Evolutionary conservation across 306 rosid genomes (phyloP).

Genomic region (Delonix regia): DNA sequence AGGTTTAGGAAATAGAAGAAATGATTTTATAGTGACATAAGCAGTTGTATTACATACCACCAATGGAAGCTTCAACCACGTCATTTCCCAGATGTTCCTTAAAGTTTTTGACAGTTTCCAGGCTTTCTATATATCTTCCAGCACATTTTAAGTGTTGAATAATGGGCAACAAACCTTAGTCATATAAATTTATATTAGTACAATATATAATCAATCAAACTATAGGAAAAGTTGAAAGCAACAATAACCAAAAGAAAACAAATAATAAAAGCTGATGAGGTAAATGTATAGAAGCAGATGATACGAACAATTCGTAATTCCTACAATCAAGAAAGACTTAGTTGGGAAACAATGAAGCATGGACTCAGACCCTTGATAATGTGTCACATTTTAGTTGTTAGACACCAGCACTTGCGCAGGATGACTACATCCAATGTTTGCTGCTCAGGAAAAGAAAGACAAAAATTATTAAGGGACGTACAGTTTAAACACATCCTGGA

Average conservation of each 20-base stretch:
- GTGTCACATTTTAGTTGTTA: neutral
- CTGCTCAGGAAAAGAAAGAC: neutral
- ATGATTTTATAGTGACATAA: conserved; percentile 2
- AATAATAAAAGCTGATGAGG: conserved; percentile 10
- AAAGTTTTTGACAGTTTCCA: conserved; percentile 54
- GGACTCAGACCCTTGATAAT: conserved; percentile 8
- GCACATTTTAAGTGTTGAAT: conserved; percentile 62
- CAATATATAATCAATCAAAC: conserved; percentile 22
- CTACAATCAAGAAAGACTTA: conserved; percentile 20
- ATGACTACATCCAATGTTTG: neutral
- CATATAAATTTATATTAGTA: conserved; percentile 37
- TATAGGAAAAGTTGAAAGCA: conserved; percentile 27
- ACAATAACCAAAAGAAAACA: conserved; percentile 8
- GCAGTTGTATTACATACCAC: conserved; percentile 52
- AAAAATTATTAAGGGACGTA: no score
- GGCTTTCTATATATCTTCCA: conserved; percentile 59
- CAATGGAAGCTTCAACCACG: conserved; percentile 64
- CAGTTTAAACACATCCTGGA: neutral
- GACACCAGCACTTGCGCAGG: neutral
- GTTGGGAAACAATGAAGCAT: neutral
- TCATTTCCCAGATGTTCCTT: conserved; percentile 49
- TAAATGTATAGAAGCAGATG: conserved; percentile 19
- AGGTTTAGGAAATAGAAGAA: conserved; percentile 22
- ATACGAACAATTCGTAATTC: conserved; percentile 23
- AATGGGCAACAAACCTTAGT: conserved; percentile 80